Conservation (phyloP, 352 stramenopile species). For the Blastocystis sp. region DNA sequence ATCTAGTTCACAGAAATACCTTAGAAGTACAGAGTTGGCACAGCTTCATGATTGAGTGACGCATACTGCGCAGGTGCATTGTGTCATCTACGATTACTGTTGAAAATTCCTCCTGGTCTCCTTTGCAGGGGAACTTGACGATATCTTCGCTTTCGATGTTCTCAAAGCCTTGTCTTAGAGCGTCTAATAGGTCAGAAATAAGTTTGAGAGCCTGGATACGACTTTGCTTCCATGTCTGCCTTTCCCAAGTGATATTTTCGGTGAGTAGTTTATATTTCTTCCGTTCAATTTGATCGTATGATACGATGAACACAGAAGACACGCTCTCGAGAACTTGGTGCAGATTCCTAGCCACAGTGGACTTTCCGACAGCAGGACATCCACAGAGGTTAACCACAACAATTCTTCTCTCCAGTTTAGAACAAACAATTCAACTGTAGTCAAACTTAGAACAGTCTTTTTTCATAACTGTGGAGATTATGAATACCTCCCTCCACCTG, state of each 20-base stretch:
- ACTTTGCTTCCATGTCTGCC: background rate
- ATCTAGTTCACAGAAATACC: background rate
- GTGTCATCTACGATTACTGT: constrained; percentile 5
- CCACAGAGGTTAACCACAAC: background rate
- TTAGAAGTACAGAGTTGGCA: background rate
- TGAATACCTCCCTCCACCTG: constrained; percentile 63
- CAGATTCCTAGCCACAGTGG: background rate
- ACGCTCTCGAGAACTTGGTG: background rate
- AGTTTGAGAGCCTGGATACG: background rate
- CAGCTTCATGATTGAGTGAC: constrained; percentile 7
- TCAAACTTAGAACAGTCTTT: constrained; percentile 66
- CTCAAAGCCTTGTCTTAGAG: background rate
- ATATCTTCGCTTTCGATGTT: background rate
- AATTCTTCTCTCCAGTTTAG: background rate
- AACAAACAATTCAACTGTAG: background rate
- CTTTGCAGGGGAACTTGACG: background rate
- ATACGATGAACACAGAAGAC: background rate
- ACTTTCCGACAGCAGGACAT: background rate
- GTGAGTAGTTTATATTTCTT: background rate
- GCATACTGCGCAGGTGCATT: constrained; percentile 23
- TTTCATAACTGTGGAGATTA: constrained; percentile 79
- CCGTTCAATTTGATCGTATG: background rate
- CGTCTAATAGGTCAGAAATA: background rate
- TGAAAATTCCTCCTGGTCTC: background rate
- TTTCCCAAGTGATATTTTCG: background rate